Conservation (phyloP, 306 rosid species). For the Hippophae rhamnoides region DNA sequence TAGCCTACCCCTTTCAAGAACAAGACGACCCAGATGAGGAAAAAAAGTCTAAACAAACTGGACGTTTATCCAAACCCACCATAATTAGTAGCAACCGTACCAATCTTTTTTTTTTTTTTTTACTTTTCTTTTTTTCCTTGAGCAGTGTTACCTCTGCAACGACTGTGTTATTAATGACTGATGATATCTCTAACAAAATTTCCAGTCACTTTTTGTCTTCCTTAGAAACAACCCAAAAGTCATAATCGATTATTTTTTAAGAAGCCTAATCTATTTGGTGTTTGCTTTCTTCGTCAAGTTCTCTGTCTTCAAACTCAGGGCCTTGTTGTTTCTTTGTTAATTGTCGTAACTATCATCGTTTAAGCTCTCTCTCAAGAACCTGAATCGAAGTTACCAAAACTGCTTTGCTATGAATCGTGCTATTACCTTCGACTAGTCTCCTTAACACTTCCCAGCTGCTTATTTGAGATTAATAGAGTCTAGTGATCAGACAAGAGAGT, state of each 20-base stretch:
- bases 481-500: no score
- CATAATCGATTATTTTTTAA: no score
- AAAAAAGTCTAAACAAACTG: slow-evolving; percentile 28
- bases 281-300: slow-evolving; percentile 12
- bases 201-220: no score
- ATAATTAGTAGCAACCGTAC: slow-evolving; percentile 38
- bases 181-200: slow-evolving; percentile 7
- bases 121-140: neutral
- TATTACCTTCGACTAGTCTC: slow-evolving; percentile 12
- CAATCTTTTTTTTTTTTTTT: neutral
- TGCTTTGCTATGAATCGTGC: slow-evolving; percentile 24
- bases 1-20: slow-evolving; percentile 38
- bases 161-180: slow-evolving; percentile 19
- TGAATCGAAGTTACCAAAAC: slow-evolving; percentile 55
- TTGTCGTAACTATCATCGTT: slow-evolving; percentile 8
- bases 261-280: neutral
- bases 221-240: no score
- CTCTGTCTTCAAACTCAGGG: slow-evolving; percentile 13
- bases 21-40: slow-evolving; percentile 25
- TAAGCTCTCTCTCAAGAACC: slow-evolving; percentile 8
- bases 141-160: slow-evolving; percentile 27
- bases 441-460: slow-evolving; percentile 10
- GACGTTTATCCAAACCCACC: slow-evolving; percentile 43
- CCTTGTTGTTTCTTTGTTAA: slow-evolving; percentile 3
- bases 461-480: neutral